Evolutionary conservation across 129 eudicot genomes (phyloP).

Genomic region (Calendula officinalis): DNA sequence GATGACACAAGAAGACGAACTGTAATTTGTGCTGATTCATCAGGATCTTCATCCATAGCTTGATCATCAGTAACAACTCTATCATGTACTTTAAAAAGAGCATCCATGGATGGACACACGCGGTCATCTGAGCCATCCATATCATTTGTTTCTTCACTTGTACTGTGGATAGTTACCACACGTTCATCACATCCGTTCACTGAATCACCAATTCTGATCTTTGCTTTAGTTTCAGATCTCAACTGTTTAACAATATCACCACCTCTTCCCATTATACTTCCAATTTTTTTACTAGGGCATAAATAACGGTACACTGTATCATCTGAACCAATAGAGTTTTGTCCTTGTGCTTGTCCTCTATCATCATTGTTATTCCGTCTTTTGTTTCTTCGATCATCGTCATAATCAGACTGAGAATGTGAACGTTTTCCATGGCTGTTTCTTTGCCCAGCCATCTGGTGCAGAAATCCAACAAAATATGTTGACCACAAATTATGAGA

Average conservation of each 20-base stretch:
- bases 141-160: conserved; percentile 83
- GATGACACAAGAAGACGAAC: conserved; percentile 79
- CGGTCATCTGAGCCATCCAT: conserved; percentile 58
- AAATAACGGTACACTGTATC: conserved; percentile 93
- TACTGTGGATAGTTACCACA: conserved; percentile 80
- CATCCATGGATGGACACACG: conserved; percentile 88
- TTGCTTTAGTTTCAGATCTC: conserved; percentile 73
- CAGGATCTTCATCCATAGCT: conserved; percentile 50
- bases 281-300: conserved; percentile 83
- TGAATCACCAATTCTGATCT: conserved; percentile 91
- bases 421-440: conserved; percentile 78
- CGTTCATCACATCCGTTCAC: conserved; percentile 83
- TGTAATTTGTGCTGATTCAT: conserved; percentile 57
- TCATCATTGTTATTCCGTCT: conserved; percentile 57
- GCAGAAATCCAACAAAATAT: conserved; percentile 15
- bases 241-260: conserved; percentile 95
- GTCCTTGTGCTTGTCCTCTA: conserved; percentile 61
- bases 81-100: conserved; percentile 84
- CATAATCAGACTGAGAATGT: conserved; percentile 58
- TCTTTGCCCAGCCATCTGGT: conserved; percentile 85
- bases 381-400: conserved; percentile 68
- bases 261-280: conserved; percentile 95
- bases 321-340: conserved; percentile 61
- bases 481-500: conserved; percentile 5
- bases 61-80: conserved; percentile 79